Base-by-base conservation (phyloP, 2,329 filamentous ascomycete genomes). In the Fusarium guadeloupense region DNA sequence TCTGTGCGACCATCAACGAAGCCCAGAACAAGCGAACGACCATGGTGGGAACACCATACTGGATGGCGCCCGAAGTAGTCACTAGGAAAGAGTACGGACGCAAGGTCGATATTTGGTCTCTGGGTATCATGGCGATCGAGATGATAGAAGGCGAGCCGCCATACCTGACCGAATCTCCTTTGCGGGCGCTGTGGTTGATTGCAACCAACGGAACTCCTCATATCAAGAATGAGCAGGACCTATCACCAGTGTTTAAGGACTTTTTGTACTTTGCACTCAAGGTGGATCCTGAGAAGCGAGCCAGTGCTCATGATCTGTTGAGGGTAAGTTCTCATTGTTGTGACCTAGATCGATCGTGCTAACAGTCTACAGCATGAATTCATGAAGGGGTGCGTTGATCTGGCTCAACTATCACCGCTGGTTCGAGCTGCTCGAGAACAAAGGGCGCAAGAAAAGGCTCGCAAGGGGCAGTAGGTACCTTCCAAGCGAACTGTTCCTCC, bases 91-190 rank as follows among this genome's bases (percentile, higher is more conserved):
- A 98, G 78, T 99, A 99, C 77, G 95, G 95, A 66, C 90, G 94
- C 62, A 99, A 98, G 77, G 94, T 99, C 49, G 95, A 99, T 73
- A 97, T 99, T 68, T 99, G 95, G 95, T 96, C 92, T 55, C 81
- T 99, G 38, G 95, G 95, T 55, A 99, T 99, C 78, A 98, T 99
- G 95, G 93, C 95, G 8, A 98, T 99, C 71, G 95, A 99, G 77
- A 99, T 99, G 95, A 97, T 99, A 65, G 95, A 98, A 78, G 95
- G 94, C 74, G 95, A 98, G 76, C 95, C 95, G 12, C 95, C 95
- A 20, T 99, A 98, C 74, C 83, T 99, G 55, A 98, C 93, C 33
- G 95, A 99, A 76, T 96, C 92, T 31, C 95, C 95, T 6, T 83
- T 99, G 20, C 88, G 94, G 58, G 95, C 95, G 2, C 83, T 99